These are phyloP conservation scores for Cytidiella melzeri DNA, from an alignment of 768 basidiomycete genomes.

Conservation along the genomic window DNA sequence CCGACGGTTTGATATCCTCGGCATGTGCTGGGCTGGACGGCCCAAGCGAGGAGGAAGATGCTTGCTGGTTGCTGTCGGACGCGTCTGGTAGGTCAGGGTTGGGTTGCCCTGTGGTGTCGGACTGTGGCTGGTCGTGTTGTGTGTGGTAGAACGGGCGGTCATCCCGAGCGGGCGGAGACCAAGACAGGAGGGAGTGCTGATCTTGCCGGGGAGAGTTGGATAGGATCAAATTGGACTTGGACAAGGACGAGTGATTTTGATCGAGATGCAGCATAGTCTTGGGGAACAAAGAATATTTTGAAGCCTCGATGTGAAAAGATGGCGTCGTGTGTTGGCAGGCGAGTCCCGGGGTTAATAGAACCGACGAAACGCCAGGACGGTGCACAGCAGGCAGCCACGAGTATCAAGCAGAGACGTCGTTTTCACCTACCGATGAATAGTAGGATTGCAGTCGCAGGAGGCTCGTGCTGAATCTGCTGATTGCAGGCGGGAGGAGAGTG, in stretches of 20 bases:
- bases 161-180: constrained; percentile 21
- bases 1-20: constrained; percentile 14
- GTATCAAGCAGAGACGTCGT: background rate
- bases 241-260: constrained; percentile 24
- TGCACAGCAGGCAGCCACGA: background rate
- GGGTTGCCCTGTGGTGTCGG: constrained; percentile 1
- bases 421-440: background rate
- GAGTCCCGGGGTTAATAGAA: constrained; percentile 12
- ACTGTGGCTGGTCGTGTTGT: constrained; percentile 7
- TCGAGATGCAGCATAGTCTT: constrained; percentile 31
- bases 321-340: constrained; percentile 14
- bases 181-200: constrained; percentile 20
- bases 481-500: constrained; percentile 9
- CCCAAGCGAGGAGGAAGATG: constrained; percentile 6
- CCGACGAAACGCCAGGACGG: constrained; percentile 13
- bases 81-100: constrained; percentile 7
- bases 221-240: constrained; percentile 18
- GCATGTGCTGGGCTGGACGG: constrained; percentile 13
- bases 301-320: constrained; percentile 15
- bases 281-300: constrained; percentile 11
- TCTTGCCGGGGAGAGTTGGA: constrained; percentile 21
- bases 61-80: background rate
- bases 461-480: background rate
- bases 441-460: background rate
- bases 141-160: constrained; percentile 17